Evolutionary conservation across 2,329 filamentous ascomycete species (phyloP).

Genomic region (Fusarium annulatum): DNA sequence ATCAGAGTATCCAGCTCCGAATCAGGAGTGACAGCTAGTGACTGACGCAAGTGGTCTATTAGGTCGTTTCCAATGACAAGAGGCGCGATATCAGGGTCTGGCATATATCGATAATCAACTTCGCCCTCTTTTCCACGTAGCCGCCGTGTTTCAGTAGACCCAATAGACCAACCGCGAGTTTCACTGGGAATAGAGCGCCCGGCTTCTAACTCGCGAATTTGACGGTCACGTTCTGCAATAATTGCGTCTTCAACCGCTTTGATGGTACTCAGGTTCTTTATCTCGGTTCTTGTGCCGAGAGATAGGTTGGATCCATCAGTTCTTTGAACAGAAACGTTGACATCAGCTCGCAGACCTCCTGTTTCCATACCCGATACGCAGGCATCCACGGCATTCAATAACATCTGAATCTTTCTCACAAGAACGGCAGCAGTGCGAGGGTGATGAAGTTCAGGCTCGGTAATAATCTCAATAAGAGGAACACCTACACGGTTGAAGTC

Average conservation of each 20-base stretch:
- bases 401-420: constrained; percentile 86
- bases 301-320: constrained; percentile 54
- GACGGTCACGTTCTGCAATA: constrained; percentile 87
- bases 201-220: constrained; percentile 81
- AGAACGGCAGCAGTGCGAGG: constrained; percentile 88
- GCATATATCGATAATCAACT: constrained; percentile 98
- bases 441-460: constrained; percentile 86
- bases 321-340: constrained; percentile 89
- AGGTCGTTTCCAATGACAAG: constrained; percentile 79
- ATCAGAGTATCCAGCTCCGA: constrained; percentile 72
- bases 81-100: constrained; percentile 89
- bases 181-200: constrained; percentile 84
- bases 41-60: constrained; percentile 69
- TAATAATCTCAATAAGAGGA: constrained; percentile 95
- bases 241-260: constrained; percentile 96
- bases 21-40: constrained; percentile 79
- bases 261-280: constrained; percentile 96
- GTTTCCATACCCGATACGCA: constrained; percentile 94
- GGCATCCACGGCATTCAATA: constrained; percentile 83
- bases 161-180: constrained; percentile 92
- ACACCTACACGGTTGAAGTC: constrained; percentile 95
- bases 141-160: constrained; percentile 81
- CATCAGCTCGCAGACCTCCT: constrained; percentile 89
- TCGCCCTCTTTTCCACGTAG: constrained; percentile 95
- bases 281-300: constrained; percentile 91